phyloP scores from a whole-genome alignment of 371 early-diverging fungal genomes.

The Mucor irregularis region DNA sequence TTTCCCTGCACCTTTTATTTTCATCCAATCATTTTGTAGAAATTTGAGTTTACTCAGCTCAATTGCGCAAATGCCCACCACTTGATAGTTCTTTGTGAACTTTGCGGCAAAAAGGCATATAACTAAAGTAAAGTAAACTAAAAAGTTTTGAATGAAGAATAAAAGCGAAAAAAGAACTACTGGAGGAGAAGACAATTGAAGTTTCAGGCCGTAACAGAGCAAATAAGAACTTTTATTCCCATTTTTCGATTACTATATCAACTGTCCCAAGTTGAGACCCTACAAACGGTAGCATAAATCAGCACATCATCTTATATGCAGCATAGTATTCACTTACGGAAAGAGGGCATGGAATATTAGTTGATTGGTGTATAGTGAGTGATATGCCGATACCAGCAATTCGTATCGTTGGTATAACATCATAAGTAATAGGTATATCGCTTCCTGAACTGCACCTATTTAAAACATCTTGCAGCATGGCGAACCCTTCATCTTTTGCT shows the following conservation, averaged over 20 bases:
- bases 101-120: too few relatives aligned
- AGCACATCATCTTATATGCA: not conserved
- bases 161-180: too few relatives aligned
- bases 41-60: too few relatives aligned
- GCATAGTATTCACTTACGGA: slow-evolving; percentile 3
- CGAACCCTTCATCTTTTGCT: slow-evolving; percentile 24
- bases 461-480: slow-evolving; percentile 39
- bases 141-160: too few relatives aligned
- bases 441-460: slow-evolving; percentile 23
- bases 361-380: slow-evolving; percentile 5
- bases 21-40: too few relatives aligned
- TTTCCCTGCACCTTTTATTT: too few relatives aligned
- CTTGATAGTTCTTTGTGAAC: too few relatives aligned
- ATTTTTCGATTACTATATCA: not conserved
- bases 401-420: slow-evolving; percentile 36
- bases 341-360: slow-evolving; percentile 16
- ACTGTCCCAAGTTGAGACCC: not conserved
- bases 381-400: slow-evolving; percentile 21
- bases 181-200: too few relatives aligned
- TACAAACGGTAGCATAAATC: not conserved
- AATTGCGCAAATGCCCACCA: too few relatives aligned
- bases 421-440: slow-evolving; percentile 34
- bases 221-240: too few relatives aligned
- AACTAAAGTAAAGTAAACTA: too few relatives aligned
- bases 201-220: too few relatives aligned